Evolutionary conservation across 2,329 filamentous ascomycete species (phyloP).

Genomic region (Hirsutella thompsonii): DNA sequence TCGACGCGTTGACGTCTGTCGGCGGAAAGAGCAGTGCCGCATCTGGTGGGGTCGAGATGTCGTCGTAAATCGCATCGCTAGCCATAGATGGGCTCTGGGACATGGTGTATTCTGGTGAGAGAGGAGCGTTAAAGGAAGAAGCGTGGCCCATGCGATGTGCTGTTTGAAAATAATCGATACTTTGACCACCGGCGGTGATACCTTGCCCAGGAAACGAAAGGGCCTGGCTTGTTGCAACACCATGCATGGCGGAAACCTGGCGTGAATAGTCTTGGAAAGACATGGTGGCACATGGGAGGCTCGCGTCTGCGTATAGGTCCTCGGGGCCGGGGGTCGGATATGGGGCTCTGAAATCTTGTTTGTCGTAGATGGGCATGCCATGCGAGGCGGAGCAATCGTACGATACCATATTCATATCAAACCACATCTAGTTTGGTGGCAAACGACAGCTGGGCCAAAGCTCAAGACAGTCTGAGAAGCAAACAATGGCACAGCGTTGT

Average conservation of each 20-base stretch:
- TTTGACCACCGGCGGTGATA: too few relatives aligned
- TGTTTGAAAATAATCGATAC: background rate
- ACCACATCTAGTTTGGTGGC: background rate
- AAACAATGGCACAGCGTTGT: too few relatives aligned
- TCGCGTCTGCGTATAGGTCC: background rate
- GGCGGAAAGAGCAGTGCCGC: background rate
- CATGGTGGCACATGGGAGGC: background rate
- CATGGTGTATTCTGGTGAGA: slow-evolving; percentile 1
- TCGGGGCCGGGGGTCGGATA: slow-evolving; percentile 1
- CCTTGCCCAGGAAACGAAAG: too few relatives aligned
- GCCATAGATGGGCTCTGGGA: slow-evolving; percentile 4
- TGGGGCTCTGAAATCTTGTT: background rate
- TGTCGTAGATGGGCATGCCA: background rate
- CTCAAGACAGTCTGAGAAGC: too few relatives aligned
- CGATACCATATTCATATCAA: background rate
- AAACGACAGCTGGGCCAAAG: too few relatives aligned
- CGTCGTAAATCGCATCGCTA: slow-evolving; percentile 3
- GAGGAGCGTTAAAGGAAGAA: background rate
- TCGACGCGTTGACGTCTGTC: background rate
- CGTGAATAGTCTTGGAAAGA: background rate
- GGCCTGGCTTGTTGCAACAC: too few relatives aligned
- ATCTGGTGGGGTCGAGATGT: background rate
- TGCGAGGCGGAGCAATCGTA: background rate
- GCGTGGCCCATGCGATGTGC: background rate
- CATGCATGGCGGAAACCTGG: background rate